Base-by-base conservation (phyloP, 257 asterid genomes). In the Osmanthus fragrans region DNA sequence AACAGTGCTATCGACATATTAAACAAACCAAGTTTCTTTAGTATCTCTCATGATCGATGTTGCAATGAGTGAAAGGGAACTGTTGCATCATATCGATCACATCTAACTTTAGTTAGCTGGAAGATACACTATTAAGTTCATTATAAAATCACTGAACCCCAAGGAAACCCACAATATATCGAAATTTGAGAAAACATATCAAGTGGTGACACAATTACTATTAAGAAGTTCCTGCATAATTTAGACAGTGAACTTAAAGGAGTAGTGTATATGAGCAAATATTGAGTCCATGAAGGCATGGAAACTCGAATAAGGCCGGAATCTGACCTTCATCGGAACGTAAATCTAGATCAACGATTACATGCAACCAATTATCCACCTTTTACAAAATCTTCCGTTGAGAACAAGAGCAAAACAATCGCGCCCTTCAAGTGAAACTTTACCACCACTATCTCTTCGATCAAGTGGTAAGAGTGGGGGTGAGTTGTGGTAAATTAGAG, bases 361-460 rank as follows among this genome's bases (percentile, higher is more conserved):
- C 42, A 37, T 8, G 29, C 19, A n/a, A 27, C 72, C 58, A 71
- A 63, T 40, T 42, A 78, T 25, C 72, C 79, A 47, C 58, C 42
- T 27, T 42, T 45, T n/a, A 72, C 60, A 34, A 9, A 74, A 79
- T 80, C 73, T 72, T 7, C 73, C 74, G 37, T 54, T 7, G 54
- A 72, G 74, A 74, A 78, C 37, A 25, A 21, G 27, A 67, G 32
- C 33, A 51, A 18, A 51, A 51, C 2, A 51, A 51, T 15, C 60
- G 3, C 2, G 2, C 4, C 60, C n/a, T 15, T 18, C 60, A 51
- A 51, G 21, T 13, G 60, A 4, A 51, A 51, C 18, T 51, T 37
- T 51, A 51, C n/a, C 2, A 51, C 19, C 60, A 3, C 0, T 5
- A 4, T 7, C 9, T 51, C 7, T 13, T 49, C 0, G n/a, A 51